Evolutionary conservation across 2,329 filamentous ascomycete genomes (phyloP), one percentile per base, ranked within the genome.

Genomic region (Dactylellina sp.): DNA sequence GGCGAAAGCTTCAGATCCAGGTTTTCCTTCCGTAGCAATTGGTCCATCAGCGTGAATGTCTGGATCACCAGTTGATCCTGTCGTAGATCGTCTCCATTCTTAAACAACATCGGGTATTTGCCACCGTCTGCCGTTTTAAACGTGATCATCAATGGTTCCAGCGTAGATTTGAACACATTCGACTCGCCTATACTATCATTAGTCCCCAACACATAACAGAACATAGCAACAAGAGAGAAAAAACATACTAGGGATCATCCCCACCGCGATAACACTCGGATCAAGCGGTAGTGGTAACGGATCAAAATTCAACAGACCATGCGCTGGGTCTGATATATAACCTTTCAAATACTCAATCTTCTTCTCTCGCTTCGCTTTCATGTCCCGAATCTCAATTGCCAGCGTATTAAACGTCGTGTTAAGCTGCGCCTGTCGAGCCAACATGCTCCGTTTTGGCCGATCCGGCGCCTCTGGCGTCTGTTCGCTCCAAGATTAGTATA

Each of bases 21-120:
- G 75, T 99, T 98, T 80, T 99, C 95, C 79, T 98, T 97, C 71
- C 92, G 91, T 2, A 99, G 86, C 0, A 99, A 87, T 70, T 94
- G 91, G 79, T 99, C 95, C 95, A 99, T 99, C 14, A 99, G 86
- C 0, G 92, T 96, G 80, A 99, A 97, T 79, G 98, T 98, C 79
- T 92, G 95, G 62, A 99, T 96, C 37, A 99, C 94, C 1, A 99
- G 87, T 80, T 99, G 95, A 79, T 99, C 95, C 81, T 99, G 95
- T 12, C 95, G 91, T 57, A 99, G 85, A 80, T 99, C 95, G 80
- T 99, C 95, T 37, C 95, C 95, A 0, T 93, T 93, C 81, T 99
- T 99, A 87, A 99, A 99, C 60, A 98, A 90, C 76, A 99, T 91
- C 7, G 94, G 90, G 80, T 98, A 99, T 71, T 89, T 90, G 40